Conservation (phyloP, 306 rosid genomes). For the Trichosanthes truncata region DNA sequence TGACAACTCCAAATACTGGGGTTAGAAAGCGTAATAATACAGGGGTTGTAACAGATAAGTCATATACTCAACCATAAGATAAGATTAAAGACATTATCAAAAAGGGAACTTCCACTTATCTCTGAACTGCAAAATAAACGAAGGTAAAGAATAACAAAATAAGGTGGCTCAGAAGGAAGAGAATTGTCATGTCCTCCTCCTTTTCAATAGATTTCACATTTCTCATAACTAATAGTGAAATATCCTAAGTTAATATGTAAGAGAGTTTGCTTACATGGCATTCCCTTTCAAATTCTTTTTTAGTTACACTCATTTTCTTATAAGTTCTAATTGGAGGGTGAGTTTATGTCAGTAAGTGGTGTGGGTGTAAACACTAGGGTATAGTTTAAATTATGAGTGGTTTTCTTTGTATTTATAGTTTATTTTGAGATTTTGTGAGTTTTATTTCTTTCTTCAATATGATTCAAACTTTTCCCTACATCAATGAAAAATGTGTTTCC, state of each 20-base stretch:
- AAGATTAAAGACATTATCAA: not conserved
- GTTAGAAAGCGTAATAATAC: not conserved
- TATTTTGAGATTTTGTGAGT: not conserved
- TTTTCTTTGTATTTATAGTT: not conserved
- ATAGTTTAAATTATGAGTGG: not conserved
- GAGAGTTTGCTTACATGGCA: not conserved
- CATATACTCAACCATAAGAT: constrained; percentile 1
- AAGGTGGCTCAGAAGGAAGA: not conserved
- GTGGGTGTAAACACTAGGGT: not conserved
- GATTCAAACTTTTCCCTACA: not conserved
- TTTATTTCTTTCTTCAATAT: not conserved
- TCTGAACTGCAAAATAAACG: not conserved
- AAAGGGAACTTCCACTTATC: not conserved
- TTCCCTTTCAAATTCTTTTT: not conserved
- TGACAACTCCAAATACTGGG: constrained; percentile 7
- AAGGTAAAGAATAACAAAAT: not conserved
- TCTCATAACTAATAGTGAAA: not conserved
- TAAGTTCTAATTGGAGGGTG: not conserved
- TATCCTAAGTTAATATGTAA: not conserved
- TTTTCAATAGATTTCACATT: not conserved
- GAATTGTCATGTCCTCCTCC: not conserved
- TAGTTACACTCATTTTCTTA: not conserved
- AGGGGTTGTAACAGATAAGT: not conserved
- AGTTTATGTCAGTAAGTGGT: not conserved
- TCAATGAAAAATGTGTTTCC: not conserved